Evolutionary conservation across 2,329 filamentous ascomycete species (phyloP).

Genomic region (Coccinonectria pachysandricola): DNA sequence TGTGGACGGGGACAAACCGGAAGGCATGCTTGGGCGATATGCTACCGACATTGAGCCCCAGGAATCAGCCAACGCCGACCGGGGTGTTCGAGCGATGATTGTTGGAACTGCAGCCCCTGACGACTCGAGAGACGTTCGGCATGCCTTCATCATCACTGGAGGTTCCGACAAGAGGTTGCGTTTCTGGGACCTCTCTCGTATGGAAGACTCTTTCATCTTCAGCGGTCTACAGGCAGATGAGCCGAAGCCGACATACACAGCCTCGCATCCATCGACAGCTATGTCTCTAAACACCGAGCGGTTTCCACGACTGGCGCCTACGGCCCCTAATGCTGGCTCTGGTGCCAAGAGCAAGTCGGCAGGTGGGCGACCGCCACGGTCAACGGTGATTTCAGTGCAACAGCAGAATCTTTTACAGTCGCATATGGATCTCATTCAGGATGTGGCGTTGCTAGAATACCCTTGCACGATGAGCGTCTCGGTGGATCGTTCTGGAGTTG

Average conservation of each 20-base stretch:
- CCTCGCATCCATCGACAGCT: slow-evolving; percentile 50
- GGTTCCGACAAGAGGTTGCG: slow-evolving; percentile 84
- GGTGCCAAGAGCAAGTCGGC: slow-evolving; percentile 22
- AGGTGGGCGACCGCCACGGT: slow-evolving; percentile 48
- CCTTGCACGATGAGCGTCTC: slow-evolving; percentile 92
- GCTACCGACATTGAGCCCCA: slow-evolving; percentile 61
- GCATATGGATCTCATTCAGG: slow-evolving; percentile 79
- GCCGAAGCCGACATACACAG: slow-evolving; percentile 61
- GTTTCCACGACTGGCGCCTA: slow-evolving; percentile 30
- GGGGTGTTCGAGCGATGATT: slow-evolving; percentile 65
- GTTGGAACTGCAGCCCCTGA: slow-evolving; percentile 62
- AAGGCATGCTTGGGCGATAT: slow-evolving; percentile 79
- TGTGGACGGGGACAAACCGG: slow-evolving; percentile 79
- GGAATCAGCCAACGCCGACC: slow-evolving; percentile 43
- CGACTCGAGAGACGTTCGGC: slow-evolving; percentile 61
- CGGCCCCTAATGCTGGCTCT: slow-evolving; percentile 20
- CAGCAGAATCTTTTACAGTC: slow-evolving; percentile 78
- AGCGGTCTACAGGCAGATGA: slow-evolving; percentile 67
- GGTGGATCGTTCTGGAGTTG: slow-evolving; percentile 77
- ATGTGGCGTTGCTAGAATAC: slow-evolving; percentile 77
- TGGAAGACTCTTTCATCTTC: slow-evolving; percentile 70
- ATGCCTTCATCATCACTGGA: slow-evolving; percentile 77
- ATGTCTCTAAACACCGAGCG: slow-evolving; percentile 59
- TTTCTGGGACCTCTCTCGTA: slow-evolving; percentile 80
- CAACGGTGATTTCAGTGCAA: slow-evolving; percentile 77